Conservation (phyloP, 345 rosid genomes). For the Populus deltoides region DNA sequence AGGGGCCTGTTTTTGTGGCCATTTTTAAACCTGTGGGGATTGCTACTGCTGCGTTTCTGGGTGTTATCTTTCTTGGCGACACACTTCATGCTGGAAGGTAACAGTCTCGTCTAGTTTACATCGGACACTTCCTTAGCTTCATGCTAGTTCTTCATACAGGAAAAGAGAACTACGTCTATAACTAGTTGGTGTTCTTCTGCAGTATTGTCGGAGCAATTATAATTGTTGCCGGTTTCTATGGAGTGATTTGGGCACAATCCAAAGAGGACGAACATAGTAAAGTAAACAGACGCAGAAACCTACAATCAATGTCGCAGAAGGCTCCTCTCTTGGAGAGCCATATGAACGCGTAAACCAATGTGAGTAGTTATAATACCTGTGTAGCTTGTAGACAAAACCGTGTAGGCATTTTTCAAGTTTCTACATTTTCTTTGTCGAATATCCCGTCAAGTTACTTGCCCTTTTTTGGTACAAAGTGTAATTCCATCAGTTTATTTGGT, state of each 20-base stretch:
- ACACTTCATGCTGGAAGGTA: slow-evolving; percentile 49
- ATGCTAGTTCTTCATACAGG: background rate
- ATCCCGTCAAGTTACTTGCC: background rate
- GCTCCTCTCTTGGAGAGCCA: slow-evolving; percentile 29
- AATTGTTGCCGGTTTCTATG: slow-evolving; percentile 52
- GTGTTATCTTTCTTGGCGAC: slow-evolving; percentile 50
- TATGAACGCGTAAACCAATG: slow-evolving; percentile 7
- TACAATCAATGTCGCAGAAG: slow-evolving; percentile 2
- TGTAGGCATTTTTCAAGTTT: too few species aligned
- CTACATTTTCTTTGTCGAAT: background rate
- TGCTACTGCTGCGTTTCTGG: slow-evolving; percentile 45
- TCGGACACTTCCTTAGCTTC: background rate
- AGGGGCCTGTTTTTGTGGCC: slow-evolving; percentile 65
- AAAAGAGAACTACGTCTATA: background rate
- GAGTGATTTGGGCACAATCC: slow-evolving; percentile 50
- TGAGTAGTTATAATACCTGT: background rate
- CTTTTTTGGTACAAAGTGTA: background rate
- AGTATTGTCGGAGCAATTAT: slow-evolving; percentile 45
- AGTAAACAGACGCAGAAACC: background rate
- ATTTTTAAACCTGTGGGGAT: slow-evolving; percentile 57
- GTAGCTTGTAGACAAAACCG: background rate
- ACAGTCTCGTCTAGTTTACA: background rate
- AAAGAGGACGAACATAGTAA: slow-evolving; percentile 26
- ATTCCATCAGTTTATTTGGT: background rate
- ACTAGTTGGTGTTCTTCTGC: slow-evolving; percentile 9